Evolutionary conservation across 768 basidiomycete genomes (phyloP), one percentile per base, ranked within the genome.

Genomic region (Lentinula edodes): DNA sequence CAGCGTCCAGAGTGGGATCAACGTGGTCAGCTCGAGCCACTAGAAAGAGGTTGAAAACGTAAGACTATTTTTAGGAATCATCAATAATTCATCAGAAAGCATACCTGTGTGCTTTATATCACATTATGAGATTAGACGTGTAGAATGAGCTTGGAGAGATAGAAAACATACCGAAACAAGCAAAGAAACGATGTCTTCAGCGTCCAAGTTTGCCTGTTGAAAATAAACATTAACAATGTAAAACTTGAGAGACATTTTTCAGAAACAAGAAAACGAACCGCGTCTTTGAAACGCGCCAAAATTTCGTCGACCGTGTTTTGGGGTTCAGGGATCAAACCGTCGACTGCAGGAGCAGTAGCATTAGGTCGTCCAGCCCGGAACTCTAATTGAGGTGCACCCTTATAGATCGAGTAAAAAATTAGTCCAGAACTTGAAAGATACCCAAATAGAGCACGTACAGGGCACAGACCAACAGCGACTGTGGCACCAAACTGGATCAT

Each of bases 361-460:
- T 71, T 68, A 12, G 66, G 62, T 34, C 77, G 73, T 16, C 77
- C 78, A 50, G 74, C 66, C 34, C 78, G 67, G 67, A 78, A 78
- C 58, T 69, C 67, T 1, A 77, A 66, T 0, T 65, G 70, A 36
- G 77, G 78, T 53, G 73, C 75, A 60, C 76, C 58, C 45, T 60
- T 34, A 5, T 32, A 42, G 3, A 2, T 35, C 6, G 8, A 18
- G 9, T 5, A 60, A 7, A 7, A 34, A 38, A 18, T 36, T 8
- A 55, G 28, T 18, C 16, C 15, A 9, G 16, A 2, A 6, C 16
- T 38, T 18, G 4, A 35, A 34, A 12, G 15, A 42, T 43, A 39
- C 53, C 42, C 13, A 2, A 6, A 64, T 50, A 7, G 69, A 20
- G 64, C 36, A 68, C 63, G 18, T 32, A 58, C 78, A 16, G 75